A percentile compares a stretch with the other conserved stretches of the same genome.
phyloP scores from a whole-genome alignment of 2,329 filamentous ascomycete species.

The Colletotrichum sp. region DNA sequence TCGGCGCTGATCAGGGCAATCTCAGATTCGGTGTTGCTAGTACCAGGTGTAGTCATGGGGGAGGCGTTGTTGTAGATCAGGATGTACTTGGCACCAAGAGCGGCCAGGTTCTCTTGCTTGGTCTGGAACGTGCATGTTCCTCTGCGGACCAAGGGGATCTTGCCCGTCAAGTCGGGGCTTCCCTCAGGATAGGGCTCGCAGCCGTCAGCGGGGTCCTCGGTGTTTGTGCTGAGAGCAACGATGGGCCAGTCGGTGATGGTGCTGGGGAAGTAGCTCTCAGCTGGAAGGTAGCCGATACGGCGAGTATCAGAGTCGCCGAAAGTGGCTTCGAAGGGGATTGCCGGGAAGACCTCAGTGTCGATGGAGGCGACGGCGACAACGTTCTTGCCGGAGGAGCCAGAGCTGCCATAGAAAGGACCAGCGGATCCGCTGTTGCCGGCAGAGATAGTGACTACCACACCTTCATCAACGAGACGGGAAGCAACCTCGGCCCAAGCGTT shows the following conservation, averaged over 20 bases:
- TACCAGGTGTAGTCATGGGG: constrained; percentile 18
- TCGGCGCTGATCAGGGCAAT: constrained; percentile 28
- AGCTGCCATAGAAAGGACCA: constrained; percentile 51
- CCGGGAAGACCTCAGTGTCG: constrained; percentile 32
- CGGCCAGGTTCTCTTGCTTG: constrained; percentile 31
- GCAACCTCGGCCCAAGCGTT: constrained; percentile 38
- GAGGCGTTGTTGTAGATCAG: constrained; percentile 34
- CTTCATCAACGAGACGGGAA: constrained; percentile 46
- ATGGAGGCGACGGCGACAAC: constrained; percentile 50
- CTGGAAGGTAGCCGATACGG: constrained; percentile 36
- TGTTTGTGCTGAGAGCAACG: constrained; percentile 28
- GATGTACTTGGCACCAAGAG: constrained; percentile 30
- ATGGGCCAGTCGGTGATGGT: constrained; percentile 38
- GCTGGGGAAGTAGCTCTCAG: constrained; percentile 34
- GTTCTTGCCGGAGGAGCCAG: constrained; percentile 44
- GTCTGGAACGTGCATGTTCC: constrained; percentile 32
- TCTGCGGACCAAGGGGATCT: constrained; percentile 42
- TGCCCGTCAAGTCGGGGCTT: constrained; percentile 28
- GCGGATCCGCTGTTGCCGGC: constrained; percentile 55
- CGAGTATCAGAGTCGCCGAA: constrained; percentile 29
- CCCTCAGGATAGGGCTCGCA: constrained; percentile 28
- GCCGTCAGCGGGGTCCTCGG: constrained; percentile 25
- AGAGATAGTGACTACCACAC: constrained; percentile 54
- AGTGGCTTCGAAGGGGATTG: constrained; percentile 32
- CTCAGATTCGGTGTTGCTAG: constrained; percentile 5